Conservation (phyloP, 2,329 filamentous ascomycete species). For the Clonostachys rhizophaga region DNA sequence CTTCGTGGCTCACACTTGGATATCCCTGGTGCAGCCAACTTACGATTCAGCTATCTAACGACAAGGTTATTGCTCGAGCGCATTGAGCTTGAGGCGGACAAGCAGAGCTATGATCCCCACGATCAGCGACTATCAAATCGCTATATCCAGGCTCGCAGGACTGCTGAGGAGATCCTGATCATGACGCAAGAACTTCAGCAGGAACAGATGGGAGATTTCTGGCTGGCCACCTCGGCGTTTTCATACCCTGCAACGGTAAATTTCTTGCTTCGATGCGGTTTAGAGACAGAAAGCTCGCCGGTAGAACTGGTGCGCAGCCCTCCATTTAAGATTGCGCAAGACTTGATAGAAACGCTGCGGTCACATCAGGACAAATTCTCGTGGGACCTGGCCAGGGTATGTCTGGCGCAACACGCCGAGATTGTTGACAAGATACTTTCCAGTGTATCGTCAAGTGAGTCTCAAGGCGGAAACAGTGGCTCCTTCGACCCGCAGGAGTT, state of each 20-base stretch:
- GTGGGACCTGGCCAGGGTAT: conserved; percentile 48
- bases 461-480: conserved; percentile 3
- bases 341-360: conserved; percentile 31
- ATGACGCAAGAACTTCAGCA: conserved; percentile 38
- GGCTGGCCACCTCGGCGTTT: conserved; percentile 42
- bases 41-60: conserved; percentile 45
- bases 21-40: conserved; percentile 40
- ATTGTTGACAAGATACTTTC: conserved; percentile 36
- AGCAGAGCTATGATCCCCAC: conserved; percentile 10
- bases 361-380: conserved; percentile 26
- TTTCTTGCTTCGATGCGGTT: conserved; percentile 41
- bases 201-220: conserved; percentile 40
- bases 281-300: conserved; percentile 33
- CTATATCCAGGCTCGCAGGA: conserved; percentile 34
- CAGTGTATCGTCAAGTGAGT: conserved; percentile 14
- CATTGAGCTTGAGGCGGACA: conserved; percentile 37
- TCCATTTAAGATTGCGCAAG: conserved; percentile 34
- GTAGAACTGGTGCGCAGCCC: conserved; percentile 24
- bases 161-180: conserved; percentile 42
- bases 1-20: conserved; percentile 32
- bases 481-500: conserved; percentile 14
- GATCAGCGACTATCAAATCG: conserved; percentile 16
- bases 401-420: conserved; percentile 39
- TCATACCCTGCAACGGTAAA: conserved; percentile 42
- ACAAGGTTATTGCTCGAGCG: conserved; percentile 39